These are phyloP conservation scores for Colletotrichum nymphaeae DNA, from an alignment of 2,329 filamentous ascomycete species.

Conservation along the genomic window DNA sequence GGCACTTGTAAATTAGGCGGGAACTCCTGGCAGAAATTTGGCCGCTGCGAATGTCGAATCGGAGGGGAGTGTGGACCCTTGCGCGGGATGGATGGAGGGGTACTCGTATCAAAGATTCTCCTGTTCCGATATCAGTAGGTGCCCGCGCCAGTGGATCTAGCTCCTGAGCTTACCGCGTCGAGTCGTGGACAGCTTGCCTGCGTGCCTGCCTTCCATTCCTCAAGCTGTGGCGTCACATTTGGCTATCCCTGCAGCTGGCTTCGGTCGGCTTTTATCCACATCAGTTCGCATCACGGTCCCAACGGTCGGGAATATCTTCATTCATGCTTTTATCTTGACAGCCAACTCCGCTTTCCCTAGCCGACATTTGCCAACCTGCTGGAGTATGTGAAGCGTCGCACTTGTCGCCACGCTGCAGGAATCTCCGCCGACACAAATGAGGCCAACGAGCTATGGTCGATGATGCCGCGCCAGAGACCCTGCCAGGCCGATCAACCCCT, in stretches of 20 bases:
- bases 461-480: constrained; percentile 57
- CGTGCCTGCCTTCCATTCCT: background rate
- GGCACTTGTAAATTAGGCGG: constrained; percentile 26
- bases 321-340: constrained; percentile 15
- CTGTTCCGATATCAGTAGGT: background rate
- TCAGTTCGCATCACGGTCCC: constrained; percentile 15
- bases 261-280: constrained; percentile 27
- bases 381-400: constrained; percentile 31
- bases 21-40: constrained; percentile 34
- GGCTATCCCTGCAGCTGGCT: constrained; percentile 30
- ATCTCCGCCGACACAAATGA: constrained; percentile 40
- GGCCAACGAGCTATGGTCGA: constrained; percentile 60
- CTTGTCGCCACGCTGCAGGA: constrained; percentile 13
- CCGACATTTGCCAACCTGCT: background rate
- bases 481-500: constrained; percentile 45
- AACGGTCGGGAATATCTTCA: constrained; percentile 12
- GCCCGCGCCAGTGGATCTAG: background rate
- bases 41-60: constrained; percentile 17
- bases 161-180: background rate
- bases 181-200: constrained; percentile 6
- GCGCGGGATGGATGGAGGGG: constrained; percentile 26
- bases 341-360: background rate
- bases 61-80: constrained; percentile 35
- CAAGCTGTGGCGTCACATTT: constrained; percentile 32
- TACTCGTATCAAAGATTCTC: constrained; percentile 32